Evolutionary conservation across 164 flowering plant species (phyloP).

Genomic region (Kingdonia uniflora): DNA sequence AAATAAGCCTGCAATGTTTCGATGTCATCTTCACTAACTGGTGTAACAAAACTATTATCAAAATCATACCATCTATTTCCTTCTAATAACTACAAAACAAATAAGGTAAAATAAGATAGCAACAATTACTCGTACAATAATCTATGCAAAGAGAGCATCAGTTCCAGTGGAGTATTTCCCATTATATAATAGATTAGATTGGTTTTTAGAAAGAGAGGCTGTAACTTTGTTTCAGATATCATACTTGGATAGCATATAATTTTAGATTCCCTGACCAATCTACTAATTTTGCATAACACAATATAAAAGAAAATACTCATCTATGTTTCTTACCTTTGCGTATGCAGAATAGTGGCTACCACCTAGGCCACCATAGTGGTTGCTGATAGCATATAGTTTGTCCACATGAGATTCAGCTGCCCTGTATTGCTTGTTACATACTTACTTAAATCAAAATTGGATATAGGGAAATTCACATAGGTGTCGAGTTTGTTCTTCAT

Average conservation of each 20-base stretch:
- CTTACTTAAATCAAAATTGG: slow-evolving; percentile 71
- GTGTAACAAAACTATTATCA: slow-evolving; percentile 74
- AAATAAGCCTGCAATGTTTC: slow-evolving; percentile 84
- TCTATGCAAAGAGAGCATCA: no score
- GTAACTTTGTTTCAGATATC: slow-evolving; percentile 96
- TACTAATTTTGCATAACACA: no score
- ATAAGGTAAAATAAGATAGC: not conserved
- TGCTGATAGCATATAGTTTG: slow-evolving; percentile 87
- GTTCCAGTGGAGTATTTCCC: no score
- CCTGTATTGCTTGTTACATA: slow-evolving; percentile 49
- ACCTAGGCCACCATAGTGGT: no score
- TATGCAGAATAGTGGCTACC: no score
- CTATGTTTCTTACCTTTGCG: no score
- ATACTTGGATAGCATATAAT: no score
- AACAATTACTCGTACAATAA: not conserved
- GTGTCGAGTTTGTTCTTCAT: no score
- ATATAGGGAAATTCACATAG: no score
- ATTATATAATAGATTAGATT: no score
- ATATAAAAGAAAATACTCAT: no score
- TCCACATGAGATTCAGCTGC: slow-evolving; percentile 36
- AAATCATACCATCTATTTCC: slow-evolving; percentile 86
- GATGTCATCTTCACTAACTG: slow-evolving; percentile 52
- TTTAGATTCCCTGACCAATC: no score
- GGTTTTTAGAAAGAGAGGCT: slow-evolving; percentile 94
- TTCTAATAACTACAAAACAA: slow-evolving; percentile 54